Conservation (phyloP, 1,139 yeast species). For the Oligophagozyma castellii region DNA sequence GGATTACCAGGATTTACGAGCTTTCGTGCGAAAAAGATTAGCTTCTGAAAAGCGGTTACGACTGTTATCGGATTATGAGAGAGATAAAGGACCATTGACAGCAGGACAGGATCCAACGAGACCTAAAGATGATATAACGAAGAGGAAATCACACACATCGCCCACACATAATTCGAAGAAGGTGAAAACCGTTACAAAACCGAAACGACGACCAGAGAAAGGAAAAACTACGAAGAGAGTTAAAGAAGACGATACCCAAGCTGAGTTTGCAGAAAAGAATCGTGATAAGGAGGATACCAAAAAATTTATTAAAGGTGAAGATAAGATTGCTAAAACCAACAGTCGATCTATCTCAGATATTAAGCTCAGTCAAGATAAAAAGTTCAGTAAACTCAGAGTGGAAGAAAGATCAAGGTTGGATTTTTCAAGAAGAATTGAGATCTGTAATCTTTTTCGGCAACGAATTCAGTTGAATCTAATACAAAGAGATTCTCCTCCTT, state of each 20-base stretch:
- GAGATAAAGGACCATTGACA: conserved; percentile 8
- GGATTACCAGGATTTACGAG: conserved; percentile 13
- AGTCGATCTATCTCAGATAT: not conserved
- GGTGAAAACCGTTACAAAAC: conserved; percentile 1
- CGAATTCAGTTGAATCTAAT: conserved; percentile 21
- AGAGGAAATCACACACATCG: conserved; percentile 1
- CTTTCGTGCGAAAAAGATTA: conserved; percentile 16
- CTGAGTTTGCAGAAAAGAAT: not conserved
- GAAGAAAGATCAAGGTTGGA: conserved; percentile 14
- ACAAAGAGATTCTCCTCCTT: conserved; percentile 20
- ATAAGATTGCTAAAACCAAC: not conserved
- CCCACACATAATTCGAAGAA: conserved; percentile 2
- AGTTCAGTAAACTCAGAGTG: not conserved
- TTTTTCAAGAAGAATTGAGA: conserved; percentile 16
- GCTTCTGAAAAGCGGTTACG: conserved; percentile 15
- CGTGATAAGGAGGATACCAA: not conserved
- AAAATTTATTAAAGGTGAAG: not conserved
- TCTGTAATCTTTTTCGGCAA: conserved; percentile 19
- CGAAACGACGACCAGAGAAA: too few species aligned
- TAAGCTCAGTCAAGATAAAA: not conserved
- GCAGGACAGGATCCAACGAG: conserved; percentile 21
- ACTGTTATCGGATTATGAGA: conserved; percentile 12
- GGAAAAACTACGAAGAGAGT: too few species aligned
- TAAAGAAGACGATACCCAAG: not conserved
- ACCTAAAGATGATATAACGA: conserved; percentile 5